phyloP scores from a whole-genome alignment of 2,329 filamentous ascomycete genomes.

The Aureobasidium subglaciale region DNA sequence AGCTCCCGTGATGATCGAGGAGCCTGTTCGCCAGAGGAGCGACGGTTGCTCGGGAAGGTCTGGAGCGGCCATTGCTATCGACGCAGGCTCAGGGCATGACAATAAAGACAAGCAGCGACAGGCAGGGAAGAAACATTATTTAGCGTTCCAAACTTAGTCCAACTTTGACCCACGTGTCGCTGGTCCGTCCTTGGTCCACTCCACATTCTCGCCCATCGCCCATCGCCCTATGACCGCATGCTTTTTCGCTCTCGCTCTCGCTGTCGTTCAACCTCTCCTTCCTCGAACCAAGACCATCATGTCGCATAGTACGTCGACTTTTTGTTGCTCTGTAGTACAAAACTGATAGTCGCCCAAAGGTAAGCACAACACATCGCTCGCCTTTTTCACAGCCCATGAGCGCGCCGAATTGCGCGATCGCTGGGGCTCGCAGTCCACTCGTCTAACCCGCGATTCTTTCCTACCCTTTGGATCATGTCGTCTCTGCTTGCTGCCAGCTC shows the following conservation, averaged over 20 bases:
- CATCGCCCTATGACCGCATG: background rate
- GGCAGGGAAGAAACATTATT: background rate
- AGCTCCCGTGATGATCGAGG: constrained; percentile 66
- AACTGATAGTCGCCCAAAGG: constrained; percentile 21
- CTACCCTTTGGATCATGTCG: constrained; percentile 84
- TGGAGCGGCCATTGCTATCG: constrained; percentile 1
- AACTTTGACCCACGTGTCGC: constrained; percentile 11
- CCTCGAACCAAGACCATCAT: constrained; percentile 14
- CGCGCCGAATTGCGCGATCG: constrained; percentile 70
- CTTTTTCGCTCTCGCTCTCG: background rate
- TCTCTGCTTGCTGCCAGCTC: constrained; percentile 74
- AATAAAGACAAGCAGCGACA: background rate
- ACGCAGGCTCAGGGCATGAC: background rate
- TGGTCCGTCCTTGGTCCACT: background rate
- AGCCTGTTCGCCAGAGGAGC: constrained; percentile 64
- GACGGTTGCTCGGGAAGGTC: constrained; percentile 45
- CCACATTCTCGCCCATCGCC: background rate
- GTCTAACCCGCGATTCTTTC: constrained; percentile 83
- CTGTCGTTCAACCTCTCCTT: background rate
- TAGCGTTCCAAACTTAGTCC: constrained; percentile 7
- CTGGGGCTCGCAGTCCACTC: constrained; percentile 78
- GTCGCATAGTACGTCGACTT: constrained; percentile 23
- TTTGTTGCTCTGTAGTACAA: background rate
- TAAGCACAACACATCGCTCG: constrained; percentile 84
- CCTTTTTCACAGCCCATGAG: constrained; percentile 92